Percentiles rank a stretch among this genome's conserved stretches.
Evolutionary conservation across 2,329 filamentous ascomycete genomes (phyloP).

Genomic region (Stagonosporopsis cucurbitacearum): DNA sequence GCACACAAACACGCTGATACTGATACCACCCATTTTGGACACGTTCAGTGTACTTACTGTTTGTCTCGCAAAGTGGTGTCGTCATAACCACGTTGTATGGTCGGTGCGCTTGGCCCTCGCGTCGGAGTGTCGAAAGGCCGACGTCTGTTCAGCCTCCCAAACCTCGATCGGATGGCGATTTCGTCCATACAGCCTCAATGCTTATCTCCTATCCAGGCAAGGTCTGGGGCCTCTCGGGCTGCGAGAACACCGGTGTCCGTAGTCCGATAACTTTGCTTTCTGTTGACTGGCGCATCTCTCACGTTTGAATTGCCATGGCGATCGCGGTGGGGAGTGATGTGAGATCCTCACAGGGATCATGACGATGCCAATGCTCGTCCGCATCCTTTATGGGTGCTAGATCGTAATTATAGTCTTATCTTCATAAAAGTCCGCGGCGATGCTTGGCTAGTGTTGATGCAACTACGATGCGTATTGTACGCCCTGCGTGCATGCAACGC

Average conservation of each 20-base stretch:
- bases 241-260: slow-evolving; percentile 4
- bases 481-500: too few relatives aligned
- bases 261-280: not conserved
- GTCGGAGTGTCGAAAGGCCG: slow-evolving; percentile 25
- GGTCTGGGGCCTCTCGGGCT: not conserved
- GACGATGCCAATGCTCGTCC: slow-evolving; percentile 13
- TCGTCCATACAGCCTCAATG: slow-evolving; percentile 21
- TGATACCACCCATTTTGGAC: slow-evolving; percentile 19
- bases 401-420: not conserved
- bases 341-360: slow-evolving; percentile 6
- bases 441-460: not conserved
- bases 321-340: not conserved
- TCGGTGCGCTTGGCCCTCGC: slow-evolving; percentile 17
- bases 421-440: not conserved
- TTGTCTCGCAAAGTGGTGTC: slow-evolving; percentile 27
- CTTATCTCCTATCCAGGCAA: slow-evolving; percentile 6
- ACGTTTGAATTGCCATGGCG: slow-evolving; percentile 1
- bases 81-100: slow-evolving; percentile 19
- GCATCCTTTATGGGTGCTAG: not conserved
- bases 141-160: slow-evolving; percentile 10
- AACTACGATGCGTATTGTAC: not conserved
- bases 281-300: not conserved
- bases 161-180: slow-evolving; percentile 21
- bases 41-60: slow-evolving; percentile 5
- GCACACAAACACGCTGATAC: slow-evolving; percentile 11